These are phyloP conservation scores for Acer campestre DNA, from an alignment of 345 rosid species.

Conservation along the genomic window DNA sequence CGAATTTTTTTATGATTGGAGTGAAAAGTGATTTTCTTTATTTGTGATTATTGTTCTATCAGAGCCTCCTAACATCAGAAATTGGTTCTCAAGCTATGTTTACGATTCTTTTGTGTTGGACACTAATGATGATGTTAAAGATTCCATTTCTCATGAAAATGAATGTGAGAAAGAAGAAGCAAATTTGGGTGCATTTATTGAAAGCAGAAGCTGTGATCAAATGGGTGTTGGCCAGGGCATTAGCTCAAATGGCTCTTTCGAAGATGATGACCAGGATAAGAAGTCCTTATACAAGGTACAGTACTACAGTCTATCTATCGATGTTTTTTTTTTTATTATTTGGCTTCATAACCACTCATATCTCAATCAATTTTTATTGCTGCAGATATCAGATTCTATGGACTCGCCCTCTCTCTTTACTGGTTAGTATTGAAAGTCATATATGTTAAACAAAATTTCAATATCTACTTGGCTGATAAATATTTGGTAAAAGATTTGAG, in stretches of 20 bases:
- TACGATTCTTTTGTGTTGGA: constrained; percentile 58
- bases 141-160: constrained; percentile 28
- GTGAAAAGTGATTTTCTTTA: background rate
- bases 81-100: constrained; percentile 68
- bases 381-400: constrained; percentile 40
- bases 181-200: constrained; percentile 15
- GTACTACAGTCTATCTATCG: constrained; percentile 17
- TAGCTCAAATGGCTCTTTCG: constrained; percentile 11
- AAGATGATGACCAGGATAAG: constrained; percentile 17
- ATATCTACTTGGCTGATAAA: constrained; percentile 4
- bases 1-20: background rate
- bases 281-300: constrained; percentile 19
- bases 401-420: constrained; percentile 31
- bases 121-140: constrained; percentile 38
- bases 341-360: background rate
- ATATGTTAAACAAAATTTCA: background rate
- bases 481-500: background rate
- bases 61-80: constrained; percentile 63
- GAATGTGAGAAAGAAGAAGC: constrained; percentile 27
- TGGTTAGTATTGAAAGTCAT: constrained; percentile 42
- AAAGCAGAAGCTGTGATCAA: constrained; percentile 8
- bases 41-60: constrained; percentile 20
- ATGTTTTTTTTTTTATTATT: background rate
- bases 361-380: constrained; percentile 16
- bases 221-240: constrained; percentile 1